Conservation (phyloP, 371 early-diverging fungal species). For the Actinomortierella wolfii region DNA sequence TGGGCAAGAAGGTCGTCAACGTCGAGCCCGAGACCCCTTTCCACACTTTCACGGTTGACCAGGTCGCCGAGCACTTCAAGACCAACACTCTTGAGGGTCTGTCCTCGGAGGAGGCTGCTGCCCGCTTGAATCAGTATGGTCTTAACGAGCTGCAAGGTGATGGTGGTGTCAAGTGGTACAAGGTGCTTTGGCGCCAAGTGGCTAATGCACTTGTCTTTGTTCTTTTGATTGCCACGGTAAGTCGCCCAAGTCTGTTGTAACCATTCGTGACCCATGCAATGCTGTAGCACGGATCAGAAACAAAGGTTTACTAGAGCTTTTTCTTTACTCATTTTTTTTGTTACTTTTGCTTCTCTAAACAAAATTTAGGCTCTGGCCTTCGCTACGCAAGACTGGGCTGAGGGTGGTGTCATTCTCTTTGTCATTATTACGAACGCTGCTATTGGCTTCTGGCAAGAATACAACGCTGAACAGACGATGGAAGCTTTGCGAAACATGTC, state of each 20-base stretch:
- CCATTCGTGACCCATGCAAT: too few species aligned
- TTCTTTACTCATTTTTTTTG: too few species aligned
- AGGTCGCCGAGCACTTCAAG: constrained; percentile 55
- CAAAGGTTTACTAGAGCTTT: too few species aligned
- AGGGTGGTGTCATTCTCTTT: constrained; percentile 70
- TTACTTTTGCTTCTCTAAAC: background rate
- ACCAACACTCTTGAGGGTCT: constrained; percentile 71
- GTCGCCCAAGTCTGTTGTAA: background rate
- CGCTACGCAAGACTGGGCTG: constrained; percentile 63
- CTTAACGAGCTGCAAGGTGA: constrained; percentile 72
- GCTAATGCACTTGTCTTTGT: constrained; percentile 86
- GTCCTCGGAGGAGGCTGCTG: constrained; percentile 52
- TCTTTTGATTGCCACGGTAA: constrained; percentile 70
- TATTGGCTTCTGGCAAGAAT: constrained; percentile 90
- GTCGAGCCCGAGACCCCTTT: constrained; percentile 50
- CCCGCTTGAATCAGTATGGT: constrained; percentile 66
- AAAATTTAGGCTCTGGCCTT: constrained; percentile 52
- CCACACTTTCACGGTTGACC: constrained; percentile 57
- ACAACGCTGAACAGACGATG: constrained; percentile 86
- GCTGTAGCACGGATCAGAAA: too few species aligned
- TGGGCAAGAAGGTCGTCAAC: constrained; percentile 43
- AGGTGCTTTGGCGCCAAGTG: constrained; percentile 78
- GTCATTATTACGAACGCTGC: constrained; percentile 79
- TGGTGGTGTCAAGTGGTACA: constrained; percentile 67
- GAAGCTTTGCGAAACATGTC: constrained; percentile 82